A percentile compares a stretch with the other conserved stretches of the same genome.
These are phyloP conservation scores for Colletotrichum sp. DNA, from an alignment of 2,329 filamentous ascomycete genomes.

Conservation along the genomic window DNA sequence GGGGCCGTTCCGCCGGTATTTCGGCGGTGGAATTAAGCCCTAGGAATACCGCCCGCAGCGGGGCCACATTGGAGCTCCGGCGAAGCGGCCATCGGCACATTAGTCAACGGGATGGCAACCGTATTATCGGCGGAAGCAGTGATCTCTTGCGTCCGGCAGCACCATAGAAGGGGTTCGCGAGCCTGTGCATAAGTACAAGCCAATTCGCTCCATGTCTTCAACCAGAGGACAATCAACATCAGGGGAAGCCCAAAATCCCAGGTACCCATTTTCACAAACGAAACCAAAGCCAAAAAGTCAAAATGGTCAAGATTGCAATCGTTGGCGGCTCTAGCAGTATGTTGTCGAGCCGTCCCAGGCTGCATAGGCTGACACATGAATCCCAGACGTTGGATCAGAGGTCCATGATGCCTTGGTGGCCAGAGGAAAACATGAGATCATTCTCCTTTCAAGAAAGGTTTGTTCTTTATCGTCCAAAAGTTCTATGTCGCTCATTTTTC, in stretches of 20 bases:
- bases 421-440: constrained; percentile 56
- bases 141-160: not conserved
- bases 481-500: not conserved
- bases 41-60: not conserved
- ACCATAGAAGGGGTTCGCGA: not conserved
- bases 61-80: not conserved
- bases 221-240: not conserved
- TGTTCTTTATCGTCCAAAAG: not conserved
- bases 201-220: not conserved
- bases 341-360: not conserved
- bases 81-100: not conserved
- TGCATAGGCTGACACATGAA: not conserved
- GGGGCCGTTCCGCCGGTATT: not conserved
- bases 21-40: not conserved
- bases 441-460: constrained; percentile 54
- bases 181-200: not conserved
- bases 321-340: constrained; percentile 26
- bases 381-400: constrained; percentile 56
- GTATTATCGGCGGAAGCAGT: not conserved
- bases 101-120: not conserved
- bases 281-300: not conserved
- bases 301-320: constrained; percentile 29
- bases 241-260: not conserved
- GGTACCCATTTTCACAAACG: not conserved
- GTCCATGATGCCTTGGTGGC: constrained; percentile 55